Conservation (phyloP, 805 yeast species). For the Millerozyma acaciae region DNA sequence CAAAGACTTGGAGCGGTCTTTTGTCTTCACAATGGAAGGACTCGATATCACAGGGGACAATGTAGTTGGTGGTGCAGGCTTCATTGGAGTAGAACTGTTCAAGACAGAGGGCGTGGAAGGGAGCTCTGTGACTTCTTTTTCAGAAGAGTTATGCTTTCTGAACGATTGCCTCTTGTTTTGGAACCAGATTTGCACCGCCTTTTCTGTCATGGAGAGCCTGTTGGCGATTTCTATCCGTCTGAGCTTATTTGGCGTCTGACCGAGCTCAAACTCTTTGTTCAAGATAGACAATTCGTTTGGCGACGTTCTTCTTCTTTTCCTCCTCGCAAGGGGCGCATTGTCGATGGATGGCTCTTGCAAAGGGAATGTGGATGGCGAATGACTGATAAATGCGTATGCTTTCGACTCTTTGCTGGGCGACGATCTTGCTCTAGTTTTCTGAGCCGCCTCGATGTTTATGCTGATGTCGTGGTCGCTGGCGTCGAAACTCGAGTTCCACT, state of each 20-base stretch:
- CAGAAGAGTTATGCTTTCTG: slow-evolving; percentile 44
- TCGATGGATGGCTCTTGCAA: slow-evolving; percentile 79
- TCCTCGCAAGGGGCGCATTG: slow-evolving; percentile 87
- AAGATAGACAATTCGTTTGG: slow-evolving; percentile 80
- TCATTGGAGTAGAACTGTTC: slow-evolving; percentile 24
- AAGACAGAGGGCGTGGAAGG: slow-evolving; percentile 37
- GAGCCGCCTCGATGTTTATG: slow-evolving; percentile 1
- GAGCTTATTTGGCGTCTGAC: slow-evolving; percentile 77
- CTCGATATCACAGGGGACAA: slow-evolving; percentile 17
- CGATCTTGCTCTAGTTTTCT: neutral
- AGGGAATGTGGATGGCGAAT: slow-evolving; percentile 86
- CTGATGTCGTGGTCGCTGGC: slow-evolving; percentile 6
- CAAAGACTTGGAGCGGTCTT: slow-evolving; percentile 14
- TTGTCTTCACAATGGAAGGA: slow-evolving; percentile 9
- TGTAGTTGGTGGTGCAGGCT: slow-evolving; percentile 6
- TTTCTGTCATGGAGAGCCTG: slow-evolving; percentile 89
- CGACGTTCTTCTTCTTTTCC: slow-evolving; percentile 93
- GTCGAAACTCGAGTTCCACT: slow-evolving; percentile 4
- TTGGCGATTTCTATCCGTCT: slow-evolving; percentile 76
- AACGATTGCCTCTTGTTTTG: slow-evolving; percentile 89
- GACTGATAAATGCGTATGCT: slow-evolving; percentile 84
- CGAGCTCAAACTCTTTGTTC: slow-evolving; percentile 71
- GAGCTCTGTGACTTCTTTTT: slow-evolving; percentile 39
- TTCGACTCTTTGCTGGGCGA: slow-evolving; percentile 10
- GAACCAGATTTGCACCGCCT: slow-evolving; percentile 98